These are phyloP conservation scores for Cephaloascus albidus DNA, from an alignment of 805 yeast genomes.

Conservation along the genomic window DNA sequence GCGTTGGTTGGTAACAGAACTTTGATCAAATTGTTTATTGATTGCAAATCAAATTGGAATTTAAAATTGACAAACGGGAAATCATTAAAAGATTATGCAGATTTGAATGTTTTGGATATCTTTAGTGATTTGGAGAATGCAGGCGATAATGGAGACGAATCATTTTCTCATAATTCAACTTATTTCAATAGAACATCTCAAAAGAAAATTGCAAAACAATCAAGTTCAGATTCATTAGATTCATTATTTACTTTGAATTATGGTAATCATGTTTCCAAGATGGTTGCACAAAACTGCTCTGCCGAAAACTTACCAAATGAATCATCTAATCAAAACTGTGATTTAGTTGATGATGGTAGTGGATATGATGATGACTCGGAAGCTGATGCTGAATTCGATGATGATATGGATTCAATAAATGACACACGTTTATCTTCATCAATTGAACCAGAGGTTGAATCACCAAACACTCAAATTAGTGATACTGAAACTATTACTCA, in stretches of 20 bases:
- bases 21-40: constrained; percentile 50
- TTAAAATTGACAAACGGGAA: constrained; percentile 42
- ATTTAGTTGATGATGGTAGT: constrained; percentile 14
- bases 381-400: constrained; percentile 1
- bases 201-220: constrained; percentile 12
- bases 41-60: constrained; percentile 52
- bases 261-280: constrained; percentile 29
- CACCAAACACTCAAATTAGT: background rate
- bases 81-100: constrained; percentile 32
- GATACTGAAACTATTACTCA: background rate
- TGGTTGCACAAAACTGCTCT: constrained; percentile 16
- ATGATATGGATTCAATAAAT: background rate
- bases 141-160: constrained; percentile 1
- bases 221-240: constrained; percentile 28
- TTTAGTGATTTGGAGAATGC: constrained; percentile 16
- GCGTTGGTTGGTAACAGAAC: constrained; percentile 65
- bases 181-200: no score
- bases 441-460: no score
- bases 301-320: constrained; percentile 3
- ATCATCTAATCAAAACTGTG: background rate
- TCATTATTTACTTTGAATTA: constrained; percentile 27
- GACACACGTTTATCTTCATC: no score
- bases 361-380: constrained; percentile 21
- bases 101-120: constrained; percentile 32
- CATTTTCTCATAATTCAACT: background rate